Percentiles rank a stretch among this genome's conserved stretches.
Evolutionary conservation across 2,329 filamentous ascomycete species (phyloP).

Genomic region (Colletotrichum lentis): DNA sequence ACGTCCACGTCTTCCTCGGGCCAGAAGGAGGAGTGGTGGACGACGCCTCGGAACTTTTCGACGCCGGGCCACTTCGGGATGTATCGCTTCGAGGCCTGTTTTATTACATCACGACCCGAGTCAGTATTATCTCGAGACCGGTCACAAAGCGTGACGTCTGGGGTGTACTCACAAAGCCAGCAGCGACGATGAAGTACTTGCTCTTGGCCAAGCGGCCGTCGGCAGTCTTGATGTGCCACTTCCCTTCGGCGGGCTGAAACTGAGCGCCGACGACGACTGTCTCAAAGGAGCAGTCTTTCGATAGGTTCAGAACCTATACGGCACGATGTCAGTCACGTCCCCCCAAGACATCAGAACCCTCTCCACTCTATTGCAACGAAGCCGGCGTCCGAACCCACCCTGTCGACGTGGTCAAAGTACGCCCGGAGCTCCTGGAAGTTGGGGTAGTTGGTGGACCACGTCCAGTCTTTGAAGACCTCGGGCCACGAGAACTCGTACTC

Average conservation of each 20-base stretch:
- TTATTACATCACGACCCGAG: neutral
- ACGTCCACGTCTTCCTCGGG: slow-evolving; percentile 65
- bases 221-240: slow-evolving; percentile 59
- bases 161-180: slow-evolving; percentile 56
- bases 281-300: slow-evolving; percentile 65
- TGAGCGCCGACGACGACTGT: slow-evolving; percentile 61
- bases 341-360: too few relatives aligned
- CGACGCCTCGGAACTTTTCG: slow-evolving; percentile 65
- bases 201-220: slow-evolving; percentile 60
- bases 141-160: neutral
- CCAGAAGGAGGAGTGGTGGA: slow-evolving; percentile 70
- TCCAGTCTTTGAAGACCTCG: slow-evolving; percentile 63
- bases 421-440: slow-evolving; percentile 59
- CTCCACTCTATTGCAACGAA: too few relatives aligned
- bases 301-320: slow-evolving; percentile 55
- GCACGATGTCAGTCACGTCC: neutral
- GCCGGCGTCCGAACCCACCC: slow-evolving; percentile 38
- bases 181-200: slow-evolving; percentile 61
- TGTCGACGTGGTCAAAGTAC: slow-evolving; percentile 69
- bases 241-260: slow-evolving; percentile 57
- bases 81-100: slow-evolving; percentile 64
- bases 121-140: neutral
- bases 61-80: slow-evolving; percentile 68
- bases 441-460: slow-evolving; percentile 63
- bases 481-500: slow-evolving; percentile 63